These are phyloP conservation scores for Termitomyces sp. DNA, from an alignment of 768 basidiomycete genomes.

Conservation along the genomic window DNA sequence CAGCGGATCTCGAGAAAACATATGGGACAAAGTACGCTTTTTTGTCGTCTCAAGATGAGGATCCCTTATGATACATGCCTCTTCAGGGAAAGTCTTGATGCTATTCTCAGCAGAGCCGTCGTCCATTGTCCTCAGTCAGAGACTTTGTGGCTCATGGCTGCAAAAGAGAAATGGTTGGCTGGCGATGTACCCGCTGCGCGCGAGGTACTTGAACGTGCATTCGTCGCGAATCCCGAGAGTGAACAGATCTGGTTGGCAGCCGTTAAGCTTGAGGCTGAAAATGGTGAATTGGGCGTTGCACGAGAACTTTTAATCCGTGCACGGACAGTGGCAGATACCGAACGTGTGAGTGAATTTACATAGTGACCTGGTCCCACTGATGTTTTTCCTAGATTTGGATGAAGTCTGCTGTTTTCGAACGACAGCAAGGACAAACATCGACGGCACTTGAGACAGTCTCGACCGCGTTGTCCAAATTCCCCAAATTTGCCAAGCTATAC, in stretches of 20 bases:
- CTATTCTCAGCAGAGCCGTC: conserved; percentile 77
- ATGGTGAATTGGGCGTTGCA: conserved; percentile 83
- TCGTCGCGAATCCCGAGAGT: conserved; percentile 92
- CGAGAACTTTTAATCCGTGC: conserved; percentile 84
- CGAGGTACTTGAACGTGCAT: conserved; percentile 82
- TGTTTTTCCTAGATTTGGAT: conserved; percentile 80
- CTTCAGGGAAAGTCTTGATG: conserved; percentile 70
- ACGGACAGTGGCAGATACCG: conserved; percentile 85
- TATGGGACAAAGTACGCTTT: conserved; percentile 69
- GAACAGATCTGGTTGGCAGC: conserved; percentile 98
- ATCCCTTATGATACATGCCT: background rate
- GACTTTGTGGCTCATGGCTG: conserved; percentile 95
- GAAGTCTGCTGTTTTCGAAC: conserved; percentile 95
- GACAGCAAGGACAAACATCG: conserved; percentile 74
- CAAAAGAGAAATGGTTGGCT: conserved; percentile 92
- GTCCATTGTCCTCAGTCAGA: conserved; percentile 93
- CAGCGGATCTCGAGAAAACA: conserved; percentile 88
- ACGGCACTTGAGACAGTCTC: conserved; percentile 72
- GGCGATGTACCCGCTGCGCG: conserved; percentile 91
- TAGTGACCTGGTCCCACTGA: background rate
- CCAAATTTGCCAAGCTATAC: conserved; percentile 87
- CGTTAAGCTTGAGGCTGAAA: conserved; percentile 95
- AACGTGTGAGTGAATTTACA: conserved; percentile 52
- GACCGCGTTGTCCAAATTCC: conserved; percentile 77
- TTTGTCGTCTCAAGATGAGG: background rate